Conservation (phyloP, 345 rosid species). For the Mallotus nudiflorus region DNA sequence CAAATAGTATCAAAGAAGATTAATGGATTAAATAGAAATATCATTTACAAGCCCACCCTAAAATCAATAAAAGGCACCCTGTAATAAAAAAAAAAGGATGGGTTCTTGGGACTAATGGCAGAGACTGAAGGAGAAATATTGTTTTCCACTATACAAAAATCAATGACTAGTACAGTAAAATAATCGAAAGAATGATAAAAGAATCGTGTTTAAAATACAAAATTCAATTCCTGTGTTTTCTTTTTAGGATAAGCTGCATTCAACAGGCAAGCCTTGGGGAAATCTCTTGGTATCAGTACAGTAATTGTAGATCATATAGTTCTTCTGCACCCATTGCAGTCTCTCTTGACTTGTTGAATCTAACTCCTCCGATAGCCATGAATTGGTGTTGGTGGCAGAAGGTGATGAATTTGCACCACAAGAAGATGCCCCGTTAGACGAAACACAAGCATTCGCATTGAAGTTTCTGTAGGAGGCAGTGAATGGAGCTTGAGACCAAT, state of each 20-base stretch:
- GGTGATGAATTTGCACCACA: slow-evolving; percentile 11
- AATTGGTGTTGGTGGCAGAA: background rate
- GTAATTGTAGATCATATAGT: slow-evolving; percentile 53
- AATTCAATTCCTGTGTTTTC: no score
- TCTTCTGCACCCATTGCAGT: slow-evolving; percentile 49
- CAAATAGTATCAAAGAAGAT: no score
- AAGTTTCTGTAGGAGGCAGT: slow-evolving; percentile 51
- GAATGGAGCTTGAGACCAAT: slow-evolving; percentile 63
- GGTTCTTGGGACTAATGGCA: no score
- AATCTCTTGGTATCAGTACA: slow-evolving; percentile 49
- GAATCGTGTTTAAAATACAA: no score
- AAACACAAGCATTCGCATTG: slow-evolving; percentile 40
- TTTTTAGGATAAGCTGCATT: slow-evolving; percentile 28
- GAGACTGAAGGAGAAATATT: no score
- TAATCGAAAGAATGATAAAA: no score
- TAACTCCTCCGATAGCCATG: slow-evolving; percentile 14
- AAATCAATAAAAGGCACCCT: no score
- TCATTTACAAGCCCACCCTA: no score
- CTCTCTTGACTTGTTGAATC: slow-evolving; percentile 28
- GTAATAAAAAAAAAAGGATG: no score
- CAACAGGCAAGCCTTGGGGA: slow-evolving; percentile 47
- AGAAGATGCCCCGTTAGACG: slow-evolving; percentile 27
- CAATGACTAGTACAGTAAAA: no score
- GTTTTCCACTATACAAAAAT: no score
- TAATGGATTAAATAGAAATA: no score